A percentile compares a stretch with the other conserved stretches of the same genome.
Conservation (phyloP, 2,329 filamentous ascomycete genomes). For the Verticillium zaregamsianum region DNA sequence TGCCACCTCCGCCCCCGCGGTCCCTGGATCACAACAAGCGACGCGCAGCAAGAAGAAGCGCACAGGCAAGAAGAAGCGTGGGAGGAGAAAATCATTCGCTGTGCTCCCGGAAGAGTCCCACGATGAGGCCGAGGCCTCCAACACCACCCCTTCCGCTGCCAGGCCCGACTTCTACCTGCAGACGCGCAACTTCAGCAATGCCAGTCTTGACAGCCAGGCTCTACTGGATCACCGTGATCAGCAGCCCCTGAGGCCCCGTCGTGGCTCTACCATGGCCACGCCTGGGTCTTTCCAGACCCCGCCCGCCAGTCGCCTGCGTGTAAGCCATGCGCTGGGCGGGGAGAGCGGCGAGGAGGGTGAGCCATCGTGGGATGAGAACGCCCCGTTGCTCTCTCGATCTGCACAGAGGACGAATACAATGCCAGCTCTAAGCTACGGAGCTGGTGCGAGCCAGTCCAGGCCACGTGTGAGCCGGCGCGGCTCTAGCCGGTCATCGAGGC, state of each 20-base stretch:
- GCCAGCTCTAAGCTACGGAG: slow-evolving; percentile 10
- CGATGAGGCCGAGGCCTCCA: slow-evolving; percentile 27
- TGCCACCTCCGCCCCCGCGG: neutral
- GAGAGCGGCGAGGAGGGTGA: slow-evolving; percentile 44
- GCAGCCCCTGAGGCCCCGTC: slow-evolving; percentile 58
- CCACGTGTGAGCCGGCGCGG: slow-evolving; percentile 33
- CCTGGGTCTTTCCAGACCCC: slow-evolving; percentile 30
- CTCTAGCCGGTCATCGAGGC: slow-evolving; percentile 50
- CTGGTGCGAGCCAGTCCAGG: slow-evolving; percentile 11
- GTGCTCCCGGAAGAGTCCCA: slow-evolving; percentile 53
- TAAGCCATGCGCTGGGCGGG: slow-evolving; percentile 21
- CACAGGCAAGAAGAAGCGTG: slow-evolving; percentile 71
- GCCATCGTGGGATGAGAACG: slow-evolving; percentile 40
- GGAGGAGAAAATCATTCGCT: slow-evolving; percentile 78
- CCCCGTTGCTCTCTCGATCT: slow-evolving; percentile 48
- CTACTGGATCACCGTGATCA: slow-evolving; percentile 78
- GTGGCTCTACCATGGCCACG: slow-evolving; percentile 45
- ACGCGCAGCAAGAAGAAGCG: slow-evolving; percentile 51
- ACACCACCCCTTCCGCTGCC: slow-evolving; percentile 14
- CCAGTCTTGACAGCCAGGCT: slow-evolving; percentile 84
- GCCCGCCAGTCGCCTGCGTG: slow-evolving; percentile 15
- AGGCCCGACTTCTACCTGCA: slow-evolving; percentile 45
- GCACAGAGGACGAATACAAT: slow-evolving; percentile 23
- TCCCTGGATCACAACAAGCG: neutral
- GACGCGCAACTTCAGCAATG: slow-evolving; percentile 65